phyloP scores from a whole-genome alignment of 805 yeast genomes.

The Myxozyma geophila region DNA sequence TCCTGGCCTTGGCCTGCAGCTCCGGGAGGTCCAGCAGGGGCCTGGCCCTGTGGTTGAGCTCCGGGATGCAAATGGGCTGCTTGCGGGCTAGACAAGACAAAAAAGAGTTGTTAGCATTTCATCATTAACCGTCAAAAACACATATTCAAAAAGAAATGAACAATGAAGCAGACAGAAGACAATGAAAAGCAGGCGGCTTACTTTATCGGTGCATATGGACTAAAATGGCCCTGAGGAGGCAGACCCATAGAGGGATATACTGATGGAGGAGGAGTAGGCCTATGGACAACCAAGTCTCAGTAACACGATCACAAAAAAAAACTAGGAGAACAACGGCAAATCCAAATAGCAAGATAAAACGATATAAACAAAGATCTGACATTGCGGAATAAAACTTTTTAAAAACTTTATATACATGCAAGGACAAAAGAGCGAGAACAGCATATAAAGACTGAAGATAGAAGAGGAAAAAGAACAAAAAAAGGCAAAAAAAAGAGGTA shows the following conservation, averaged over 20 bases:
- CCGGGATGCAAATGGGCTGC: conserved; percentile 33
- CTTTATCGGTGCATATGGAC: conserved; percentile 45
- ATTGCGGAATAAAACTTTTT: conserved; percentile 13
- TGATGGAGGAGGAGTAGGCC: conserved; percentile 46
- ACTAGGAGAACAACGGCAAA: conserved; percentile 1
- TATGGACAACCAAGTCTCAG: conserved; percentile 34
- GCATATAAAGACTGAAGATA: conserved; percentile 4
- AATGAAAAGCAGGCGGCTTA: conserved; percentile 20
- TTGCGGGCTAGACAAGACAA: conserved; percentile 29
- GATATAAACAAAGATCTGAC: conserved; percentile 21
- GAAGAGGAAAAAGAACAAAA: conserved; percentile 3
- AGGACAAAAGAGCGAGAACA: conserved; percentile 5
- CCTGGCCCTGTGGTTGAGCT: conserved; percentile 28
- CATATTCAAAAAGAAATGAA: conserved; percentile 3
- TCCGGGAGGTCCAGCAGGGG: conserved; percentile 34
- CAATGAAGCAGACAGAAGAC: conserved; percentile 14
- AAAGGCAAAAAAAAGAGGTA: conserved; percentile 9
- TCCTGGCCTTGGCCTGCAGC: conserved; percentile 39
- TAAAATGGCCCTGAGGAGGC: conserved; percentile 44
- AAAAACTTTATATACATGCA: conserved; percentile 19
- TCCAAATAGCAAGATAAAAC: conserved; percentile 19
- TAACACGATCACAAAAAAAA: conserved; percentile 15
- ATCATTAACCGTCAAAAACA: conserved; percentile 8
- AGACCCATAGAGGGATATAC: conserved; percentile 45
- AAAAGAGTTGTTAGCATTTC: conserved; percentile 7